Evolutionary conservation across 306 rosid species (phyloP).

Genomic region (Acacia crassicarpa): DNA sequence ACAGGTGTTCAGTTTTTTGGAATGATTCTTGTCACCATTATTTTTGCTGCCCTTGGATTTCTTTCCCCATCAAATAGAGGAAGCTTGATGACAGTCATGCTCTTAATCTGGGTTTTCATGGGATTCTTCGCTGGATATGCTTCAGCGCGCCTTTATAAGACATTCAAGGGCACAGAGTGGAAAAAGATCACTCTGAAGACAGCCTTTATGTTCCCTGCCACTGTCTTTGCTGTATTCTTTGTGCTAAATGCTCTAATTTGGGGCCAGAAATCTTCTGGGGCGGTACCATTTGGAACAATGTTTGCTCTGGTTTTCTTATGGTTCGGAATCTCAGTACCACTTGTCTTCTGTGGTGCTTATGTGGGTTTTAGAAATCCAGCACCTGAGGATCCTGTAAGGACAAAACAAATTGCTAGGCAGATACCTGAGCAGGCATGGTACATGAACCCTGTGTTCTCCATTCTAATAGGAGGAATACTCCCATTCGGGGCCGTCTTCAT

Average conservation of each 20-base stretch:
- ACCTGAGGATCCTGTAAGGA: slow-evolving; percentile 68
- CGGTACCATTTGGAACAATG: slow-evolving; percentile 85
- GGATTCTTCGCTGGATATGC: slow-evolving; percentile 67
- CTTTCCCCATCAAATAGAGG: slow-evolving; percentile 80
- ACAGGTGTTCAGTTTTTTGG: slow-evolving; percentile 77
- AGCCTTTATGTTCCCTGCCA: slow-evolving; percentile 65
- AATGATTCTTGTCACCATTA: slow-evolving; percentile 69
- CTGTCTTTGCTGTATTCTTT: slow-evolving; percentile 55
- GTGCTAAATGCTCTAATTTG: slow-evolving; percentile 71
- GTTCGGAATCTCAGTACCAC: slow-evolving; percentile 81
- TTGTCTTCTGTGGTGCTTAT: slow-evolving; percentile 59
- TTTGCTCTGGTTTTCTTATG: slow-evolving; percentile 74
- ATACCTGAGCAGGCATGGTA: slow-evolving; percentile 79
- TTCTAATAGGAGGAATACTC: slow-evolving; percentile 74
- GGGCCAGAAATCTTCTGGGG: slow-evolving; percentile 81
- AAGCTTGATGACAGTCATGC: slow-evolving; percentile 74
- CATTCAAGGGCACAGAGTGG: slow-evolving; percentile 78
- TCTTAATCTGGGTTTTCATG: slow-evolving; percentile 76
- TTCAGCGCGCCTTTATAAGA: slow-evolving; percentile 58
- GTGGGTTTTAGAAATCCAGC: slow-evolving; percentile 59
- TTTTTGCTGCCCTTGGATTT: slow-evolving; percentile 74
- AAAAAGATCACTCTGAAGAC: slow-evolving; percentile 58
- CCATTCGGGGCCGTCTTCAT: slow-evolving; percentile 82
- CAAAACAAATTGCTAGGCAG: slow-evolving; percentile 71
- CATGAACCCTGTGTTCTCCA: slow-evolving; percentile 60